Percentiles rank a stretch among this genome's conserved stretches.
These are phyloP conservation scores for Mrakia hoshinonis DNA, from an alignment of 768 basidiomycete genomes.

Conservation along the genomic window DNA sequence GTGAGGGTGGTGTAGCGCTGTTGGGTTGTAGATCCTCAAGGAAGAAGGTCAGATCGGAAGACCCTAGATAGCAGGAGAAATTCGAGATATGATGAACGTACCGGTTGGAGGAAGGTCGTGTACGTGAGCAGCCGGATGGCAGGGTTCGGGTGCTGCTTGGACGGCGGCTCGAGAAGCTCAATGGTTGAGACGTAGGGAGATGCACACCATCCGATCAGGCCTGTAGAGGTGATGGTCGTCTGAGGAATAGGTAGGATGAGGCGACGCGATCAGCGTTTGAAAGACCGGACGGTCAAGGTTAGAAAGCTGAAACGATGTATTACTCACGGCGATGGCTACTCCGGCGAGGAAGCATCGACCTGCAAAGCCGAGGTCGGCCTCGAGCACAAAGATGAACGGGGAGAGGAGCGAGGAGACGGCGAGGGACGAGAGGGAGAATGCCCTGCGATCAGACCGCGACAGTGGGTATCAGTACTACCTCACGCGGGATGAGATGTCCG, in stretches of 20 bases:
- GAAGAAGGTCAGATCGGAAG: neutral
- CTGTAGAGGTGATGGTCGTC: conserved; percentile 66
- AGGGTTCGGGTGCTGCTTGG: conserved; percentile 14
- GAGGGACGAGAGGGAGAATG: conserved; percentile 74
- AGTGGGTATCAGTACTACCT: neutral
- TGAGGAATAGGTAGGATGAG: neutral
- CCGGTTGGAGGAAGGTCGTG: conserved; percentile 25
- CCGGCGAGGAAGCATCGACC: conserved; percentile 61
- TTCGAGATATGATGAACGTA: neutral
- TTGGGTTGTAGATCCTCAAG: no score
- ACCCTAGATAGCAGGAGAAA: neutral
- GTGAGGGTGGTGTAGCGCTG: conserved; percentile 29
- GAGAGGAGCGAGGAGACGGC: conserved; percentile 58
- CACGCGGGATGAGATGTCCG: neutral
- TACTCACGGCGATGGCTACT: conserved; percentile 51
- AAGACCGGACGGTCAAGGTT: neutral
- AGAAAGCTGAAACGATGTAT: neutral
- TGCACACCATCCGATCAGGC: conserved; percentile 61
- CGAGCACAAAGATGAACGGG: conserved; percentile 73
- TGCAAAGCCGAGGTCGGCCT: conserved; percentile 61
- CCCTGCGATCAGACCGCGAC: conserved; percentile 22
- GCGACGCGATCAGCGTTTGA: neutral
- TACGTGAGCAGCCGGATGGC: conserved; percentile 27
- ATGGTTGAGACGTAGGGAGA: conserved; percentile 64
- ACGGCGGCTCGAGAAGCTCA: conserved; percentile 26